Percentiles rank a stretch among this genome's conserved stretches.
Evolutionary conservation across 1,139 yeast species (phyloP).

Genomic region (Pichia kudriavzevii): DNA sequence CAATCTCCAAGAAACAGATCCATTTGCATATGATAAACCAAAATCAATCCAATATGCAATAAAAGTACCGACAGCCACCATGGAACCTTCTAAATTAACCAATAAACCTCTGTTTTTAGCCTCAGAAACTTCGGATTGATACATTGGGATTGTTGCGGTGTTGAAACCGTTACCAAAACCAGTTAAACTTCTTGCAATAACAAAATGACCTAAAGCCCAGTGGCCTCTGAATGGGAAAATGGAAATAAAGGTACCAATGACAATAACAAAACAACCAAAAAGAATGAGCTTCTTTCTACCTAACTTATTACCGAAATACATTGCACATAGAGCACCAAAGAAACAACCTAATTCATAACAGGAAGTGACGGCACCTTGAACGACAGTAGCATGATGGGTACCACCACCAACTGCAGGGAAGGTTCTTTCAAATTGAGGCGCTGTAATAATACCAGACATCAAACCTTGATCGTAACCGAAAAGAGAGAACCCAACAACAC

Average conservation of each 20-base stretch:
- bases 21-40: slow-evolving; percentile 52
- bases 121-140: slow-evolving; percentile 73
- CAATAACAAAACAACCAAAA: slow-evolving; percentile 50
- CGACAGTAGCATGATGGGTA: slow-evolving; percentile 33
- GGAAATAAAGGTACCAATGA: slow-evolving; percentile 59
- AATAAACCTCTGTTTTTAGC: slow-evolving; percentile 67
- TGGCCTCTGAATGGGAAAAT: slow-evolving; percentile 45
- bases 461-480: slow-evolving; percentile 82
- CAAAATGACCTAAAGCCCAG: slow-evolving; percentile 46
- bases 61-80: slow-evolving; percentile 35
- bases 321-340: slow-evolving; percentile 59
- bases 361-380: slow-evolving; percentile 65
- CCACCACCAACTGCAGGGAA: slow-evolving; percentile 46
- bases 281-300: slow-evolving; percentile 66
- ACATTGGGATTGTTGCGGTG: slow-evolving; percentile 74
- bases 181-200: slow-evolving; percentile 48
- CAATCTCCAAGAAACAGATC: slow-evolving; percentile 44
- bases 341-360: slow-evolving; percentile 74
- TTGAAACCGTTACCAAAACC: slow-evolving; percentile 76
- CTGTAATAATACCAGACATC: slow-evolving; percentile 65
- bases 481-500: slow-evolving; percentile 60
- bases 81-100: slow-evolving; percentile 62
- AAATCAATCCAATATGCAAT: slow-evolving; percentile 77
- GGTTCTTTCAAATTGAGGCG: slow-evolving; percentile 47
- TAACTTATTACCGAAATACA: slow-evolving; percentile 51